Percentiles rank a stretch among this genome's conserved stretches.
phyloP scores from a whole-genome alignment of 257 asterid genomes.

The Nicotiana benthamiana region DNA sequence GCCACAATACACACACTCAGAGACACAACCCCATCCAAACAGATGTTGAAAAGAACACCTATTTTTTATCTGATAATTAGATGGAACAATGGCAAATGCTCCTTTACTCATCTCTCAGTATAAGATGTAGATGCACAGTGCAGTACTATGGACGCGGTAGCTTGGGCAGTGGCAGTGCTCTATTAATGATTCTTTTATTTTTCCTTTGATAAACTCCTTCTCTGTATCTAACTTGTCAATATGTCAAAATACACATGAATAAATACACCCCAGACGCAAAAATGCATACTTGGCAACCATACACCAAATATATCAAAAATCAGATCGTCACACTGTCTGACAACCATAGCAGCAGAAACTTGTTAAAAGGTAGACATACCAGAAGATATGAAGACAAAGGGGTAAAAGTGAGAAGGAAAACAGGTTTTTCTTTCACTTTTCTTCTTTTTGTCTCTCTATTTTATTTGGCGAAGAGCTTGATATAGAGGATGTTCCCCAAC shows the following conservation, averaged over 20 bases:
- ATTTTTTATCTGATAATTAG: background rate
- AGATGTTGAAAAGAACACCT: background rate
- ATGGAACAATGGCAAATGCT: background rate
- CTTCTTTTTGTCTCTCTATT: no score
- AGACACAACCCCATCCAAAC: background rate
- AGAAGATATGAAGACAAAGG: background rate
- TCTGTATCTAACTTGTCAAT: background rate
- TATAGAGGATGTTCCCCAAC: background rate
- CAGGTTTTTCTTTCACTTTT: background rate
- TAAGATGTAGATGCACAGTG: background rate
- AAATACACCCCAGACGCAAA: background rate
- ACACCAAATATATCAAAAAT: background rate
- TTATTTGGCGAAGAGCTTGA: background rate
- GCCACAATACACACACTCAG: background rate
- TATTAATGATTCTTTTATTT: background rate
- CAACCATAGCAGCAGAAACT: background rate
- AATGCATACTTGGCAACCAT: background rate
- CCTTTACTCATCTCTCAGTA: background rate
- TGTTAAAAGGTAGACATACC: background rate
- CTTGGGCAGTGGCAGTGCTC: background rate
- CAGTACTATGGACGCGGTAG: background rate
- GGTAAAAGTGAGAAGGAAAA: background rate
- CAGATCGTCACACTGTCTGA: background rate
- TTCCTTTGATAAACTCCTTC: background rate
- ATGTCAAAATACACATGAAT: background rate